phyloP scores from a whole-genome alignment of 1,139 yeast genomes.

The Scheffersomyces parashehatae region DNA sequence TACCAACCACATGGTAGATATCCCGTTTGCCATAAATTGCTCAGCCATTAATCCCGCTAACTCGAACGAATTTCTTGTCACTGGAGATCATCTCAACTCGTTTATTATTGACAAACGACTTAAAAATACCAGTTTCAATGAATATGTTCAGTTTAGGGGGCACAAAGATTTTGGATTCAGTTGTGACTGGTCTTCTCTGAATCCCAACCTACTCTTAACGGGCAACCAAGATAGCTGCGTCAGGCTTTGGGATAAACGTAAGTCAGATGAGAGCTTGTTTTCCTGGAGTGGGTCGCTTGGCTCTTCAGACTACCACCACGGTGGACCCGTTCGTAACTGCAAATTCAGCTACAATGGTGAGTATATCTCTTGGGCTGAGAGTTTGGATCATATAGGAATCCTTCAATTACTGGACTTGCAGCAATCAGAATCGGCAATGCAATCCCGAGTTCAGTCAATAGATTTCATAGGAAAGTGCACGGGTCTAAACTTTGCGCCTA shows the following conservation, averaged over 20 bases:
- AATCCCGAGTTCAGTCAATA: conserved; percentile 45
- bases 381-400: conserved; percentile 59
- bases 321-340: conserved; percentile 56
- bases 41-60: conserved; percentile 40
- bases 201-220: conserved; percentile 48
- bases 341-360: conserved; percentile 49
- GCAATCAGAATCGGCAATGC: conserved; percentile 14
- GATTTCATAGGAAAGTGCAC: conserved; percentile 61
- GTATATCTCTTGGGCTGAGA: conserved; percentile 57
- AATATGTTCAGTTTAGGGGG: conserved; percentile 30
- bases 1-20: conserved; percentile 10
- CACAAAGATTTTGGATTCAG: conserved; percentile 61
- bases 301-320: conserved; percentile 14
- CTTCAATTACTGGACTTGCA: conserved; percentile 36
- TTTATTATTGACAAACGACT: conserved; percentile 47
- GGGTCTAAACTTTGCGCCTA: conserved; percentile 52
- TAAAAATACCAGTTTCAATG: conserved; percentile 11
- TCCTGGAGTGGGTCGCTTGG: conserved; percentile 43
- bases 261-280: conserved; percentile 24
- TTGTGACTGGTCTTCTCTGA: conserved; percentile 56
- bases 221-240: conserved; percentile 67
- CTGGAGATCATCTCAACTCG: conserved; percentile 51
- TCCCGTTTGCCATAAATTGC: conserved; percentile 56
- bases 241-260: conserved; percentile 52
- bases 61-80: conserved; percentile 40